Conservation (phyloP, 176 grass and related monocot genomes). For the Cymbopogon citratus region DNA sequence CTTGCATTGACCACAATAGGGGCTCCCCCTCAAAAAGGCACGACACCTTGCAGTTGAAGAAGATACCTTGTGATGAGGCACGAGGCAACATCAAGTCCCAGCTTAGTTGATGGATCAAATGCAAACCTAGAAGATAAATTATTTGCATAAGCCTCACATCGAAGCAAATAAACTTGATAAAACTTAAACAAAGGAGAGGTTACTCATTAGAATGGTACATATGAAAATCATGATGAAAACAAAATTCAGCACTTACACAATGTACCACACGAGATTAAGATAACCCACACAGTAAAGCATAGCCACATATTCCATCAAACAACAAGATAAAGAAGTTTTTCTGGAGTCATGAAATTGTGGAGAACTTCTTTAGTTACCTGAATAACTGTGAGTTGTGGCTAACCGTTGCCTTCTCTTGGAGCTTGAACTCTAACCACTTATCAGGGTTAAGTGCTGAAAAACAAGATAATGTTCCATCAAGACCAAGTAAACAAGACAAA, state of each 20-base stretch:
- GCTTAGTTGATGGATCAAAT: constrained; percentile 77
- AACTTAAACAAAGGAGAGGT: no score
- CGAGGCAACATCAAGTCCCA: constrained; percentile 93
- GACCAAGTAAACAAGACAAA: not conserved
- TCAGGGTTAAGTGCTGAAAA: constrained; percentile 89
- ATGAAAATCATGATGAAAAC: not conserved
- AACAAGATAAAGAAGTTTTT: not conserved
- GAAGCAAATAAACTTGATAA: no score
- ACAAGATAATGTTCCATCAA: not conserved
- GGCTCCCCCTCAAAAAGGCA: not conserved
- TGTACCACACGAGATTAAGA: not conserved
- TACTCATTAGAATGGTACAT: no score
- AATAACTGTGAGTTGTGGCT: constrained; percentile 83
- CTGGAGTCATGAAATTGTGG: not conserved
- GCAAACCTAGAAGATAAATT: constrained; percentile 52
- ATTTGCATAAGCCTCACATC: constrained; percentile 14
- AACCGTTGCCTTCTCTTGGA: constrained; percentile 83
- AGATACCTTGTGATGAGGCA: constrained; percentile 88
- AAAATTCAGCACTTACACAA: not conserved
- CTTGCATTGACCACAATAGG: not conserved
- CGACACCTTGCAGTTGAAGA: not conserved
- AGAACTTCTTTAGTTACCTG: constrained; percentile 41
- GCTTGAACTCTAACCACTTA: constrained; percentile 94
- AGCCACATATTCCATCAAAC: not conserved
- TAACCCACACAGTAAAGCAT: not conserved